These are phyloP conservation scores for Colletotrichum orchidophilum DNA, from an alignment of 2,329 filamentous ascomycete genomes.

Conservation along the genomic window DNA sequence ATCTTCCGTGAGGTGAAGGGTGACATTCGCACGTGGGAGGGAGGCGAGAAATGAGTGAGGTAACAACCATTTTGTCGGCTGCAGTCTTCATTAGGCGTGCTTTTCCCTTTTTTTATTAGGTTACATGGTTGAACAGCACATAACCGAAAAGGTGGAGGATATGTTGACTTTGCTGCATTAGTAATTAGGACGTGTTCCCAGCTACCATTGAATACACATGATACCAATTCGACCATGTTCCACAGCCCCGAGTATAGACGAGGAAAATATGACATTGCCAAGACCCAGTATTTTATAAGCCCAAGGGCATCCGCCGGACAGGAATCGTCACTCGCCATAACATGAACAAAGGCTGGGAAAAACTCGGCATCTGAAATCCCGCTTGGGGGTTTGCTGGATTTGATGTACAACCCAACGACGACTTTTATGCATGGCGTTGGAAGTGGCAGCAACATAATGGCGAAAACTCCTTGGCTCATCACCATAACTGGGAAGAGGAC, in stretches of 20 bases:
- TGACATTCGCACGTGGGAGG: constrained; percentile 33
- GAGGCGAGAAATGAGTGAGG: constrained; percentile 14
- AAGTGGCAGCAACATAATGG: not conserved
- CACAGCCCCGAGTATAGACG: too few species aligned
- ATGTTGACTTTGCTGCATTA: not conserved
- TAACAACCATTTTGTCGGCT: not conserved
- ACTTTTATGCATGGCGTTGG: not conserved
- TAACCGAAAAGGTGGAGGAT: not conserved
- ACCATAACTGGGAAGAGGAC: not conserved
- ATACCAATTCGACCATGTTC: too few species aligned
- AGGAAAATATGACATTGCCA: too few species aligned
- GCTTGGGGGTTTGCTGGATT: not conserved
- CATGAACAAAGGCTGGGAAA: not conserved
- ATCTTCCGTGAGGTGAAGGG: constrained; percentile 37
- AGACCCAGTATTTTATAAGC: not conserved
- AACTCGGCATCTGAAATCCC: not conserved
- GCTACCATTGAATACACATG: not conserved
- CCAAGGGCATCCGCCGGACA: not conserved
- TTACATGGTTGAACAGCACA: not conserved
- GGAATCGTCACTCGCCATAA: not conserved
- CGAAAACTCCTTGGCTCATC: not conserved
- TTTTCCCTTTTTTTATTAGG: not conserved
- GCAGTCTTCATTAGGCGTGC: not conserved
- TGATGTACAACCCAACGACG: not conserved
- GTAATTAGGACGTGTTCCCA: not conserved